Evolutionary conservation across 768 basidiomycete genomes (phyloP).

Genomic region (Agrocybe praecox): DNA sequence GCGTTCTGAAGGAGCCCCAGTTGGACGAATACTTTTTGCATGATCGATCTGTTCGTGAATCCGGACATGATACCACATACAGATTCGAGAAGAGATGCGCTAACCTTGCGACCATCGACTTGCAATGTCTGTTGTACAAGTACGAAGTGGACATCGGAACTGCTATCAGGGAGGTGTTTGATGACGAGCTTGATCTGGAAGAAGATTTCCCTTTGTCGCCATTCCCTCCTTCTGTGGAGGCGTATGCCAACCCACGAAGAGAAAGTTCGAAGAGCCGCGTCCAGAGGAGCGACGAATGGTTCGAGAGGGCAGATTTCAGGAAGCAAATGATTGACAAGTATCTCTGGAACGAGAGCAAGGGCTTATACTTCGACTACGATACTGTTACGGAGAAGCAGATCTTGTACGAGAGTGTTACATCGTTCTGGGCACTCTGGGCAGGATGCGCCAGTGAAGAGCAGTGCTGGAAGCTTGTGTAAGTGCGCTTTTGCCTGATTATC

Average conservation of each 20-base stretch:
- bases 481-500: slow-evolving; percentile 19
- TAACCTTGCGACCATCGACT: slow-evolving; percentile 94
- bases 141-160: slow-evolving; percentile 99
- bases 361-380: slow-evolving; percentile 96
- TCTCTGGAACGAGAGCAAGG: slow-evolving; percentile 96
- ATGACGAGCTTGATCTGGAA: slow-evolving; percentile 88
- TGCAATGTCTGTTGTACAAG: slow-evolving; percentile 96
- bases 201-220: slow-evolving; percentile 91
- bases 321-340: slow-evolving; percentile 89
- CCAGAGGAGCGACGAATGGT: slow-evolving; percentile 91
- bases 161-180: slow-evolving; percentile 93
- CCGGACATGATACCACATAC: slow-evolving; percentile 95
- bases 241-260: slow-evolving; percentile 64
- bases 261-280: slow-evolving; percentile 59
- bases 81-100: slow-evolving; percentile 97
- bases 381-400: slow-evolving; percentile 89
- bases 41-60: slow-evolving; percentile 95
- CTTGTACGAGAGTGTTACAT: slow-evolving; percentile 95
- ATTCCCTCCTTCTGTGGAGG: slow-evolving; percentile 81
- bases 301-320: slow-evolving; percentile 83
- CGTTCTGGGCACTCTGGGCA: slow-evolving; percentile 96
- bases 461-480: slow-evolving; percentile 90
- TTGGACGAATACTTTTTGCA: slow-evolving; percentile 98
- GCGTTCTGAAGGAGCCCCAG: slow-evolving; percentile 77
- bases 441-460: slow-evolving; percentile 97